Evolutionary conservation across 129 eudicot genomes (phyloP).

Genomic region (Heracleum sosnowskyi): DNA sequence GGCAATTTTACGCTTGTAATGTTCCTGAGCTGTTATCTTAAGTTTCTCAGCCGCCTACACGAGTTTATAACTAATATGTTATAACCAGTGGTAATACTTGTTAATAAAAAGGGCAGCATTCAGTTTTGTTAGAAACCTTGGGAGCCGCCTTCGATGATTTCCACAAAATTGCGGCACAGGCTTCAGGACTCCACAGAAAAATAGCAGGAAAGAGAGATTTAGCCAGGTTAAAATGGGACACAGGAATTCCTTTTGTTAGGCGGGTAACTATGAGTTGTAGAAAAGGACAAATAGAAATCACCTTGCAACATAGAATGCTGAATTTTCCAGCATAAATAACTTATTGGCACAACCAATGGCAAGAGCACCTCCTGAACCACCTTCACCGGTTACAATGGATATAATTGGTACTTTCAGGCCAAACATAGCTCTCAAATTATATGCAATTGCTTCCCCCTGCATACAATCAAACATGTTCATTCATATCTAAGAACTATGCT

Average conservation of each 20-base stretch:
- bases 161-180: slow-evolving; percentile 32
- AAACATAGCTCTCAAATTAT: slow-evolving; percentile 33
- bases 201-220: background rate
- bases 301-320: slow-evolving; percentile 40
- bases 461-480: background rate
- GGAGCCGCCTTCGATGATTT: slow-evolving; percentile 27
- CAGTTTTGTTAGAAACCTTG: slow-evolving; percentile 11
- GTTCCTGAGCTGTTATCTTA: slow-evolving; percentile 24
- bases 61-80: background rate
- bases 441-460: slow-evolving; percentile 40
- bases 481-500: background rate
- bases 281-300: background rate
- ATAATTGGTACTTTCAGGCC: slow-evolving; percentile 34
- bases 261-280: background rate
- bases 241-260: background rate
- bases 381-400: slow-evolving; percentile 36
- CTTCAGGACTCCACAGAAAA: slow-evolving; percentile 29
- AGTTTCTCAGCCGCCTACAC: slow-evolving; percentile 23
- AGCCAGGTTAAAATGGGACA: background rate
- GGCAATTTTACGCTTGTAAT: slow-evolving; percentile 16
- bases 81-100: background rate
- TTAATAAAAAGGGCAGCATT: background rate
- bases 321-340: slow-evolving; percentile 34
- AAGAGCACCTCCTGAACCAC: slow-evolving; percentile 43
- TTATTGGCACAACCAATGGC: slow-evolving; percentile 40